Evolutionary conservation across 2,329 filamentous ascomycete species (phyloP), one percentile per base, ranked within the genome.

Genomic region (Hymenoscyphus linearis): DNA sequence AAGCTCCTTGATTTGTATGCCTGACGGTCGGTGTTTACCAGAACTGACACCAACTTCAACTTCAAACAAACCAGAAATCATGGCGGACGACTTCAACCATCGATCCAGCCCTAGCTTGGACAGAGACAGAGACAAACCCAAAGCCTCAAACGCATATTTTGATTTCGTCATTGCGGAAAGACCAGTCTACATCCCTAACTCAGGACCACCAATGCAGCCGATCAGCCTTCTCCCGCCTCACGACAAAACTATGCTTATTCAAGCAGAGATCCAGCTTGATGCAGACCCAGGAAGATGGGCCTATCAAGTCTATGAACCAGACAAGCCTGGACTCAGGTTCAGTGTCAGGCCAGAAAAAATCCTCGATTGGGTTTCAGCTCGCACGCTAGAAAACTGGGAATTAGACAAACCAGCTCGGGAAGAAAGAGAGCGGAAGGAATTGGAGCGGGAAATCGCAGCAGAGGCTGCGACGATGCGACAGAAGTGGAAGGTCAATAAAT

Each of bases 341-440:
- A 73, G 82, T 2, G 76, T 87, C 66, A 68, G 79, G 67, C 75
- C 77, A 74, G 60, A 76, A 73, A 62, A 76, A 6, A 65, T 85
- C 5, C 75, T 82, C 13, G 79, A 86, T 35, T 87, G 85, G 64
- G 83, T 87, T 7, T 85, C 84, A 0, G 80, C 81, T 1, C 74
- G 76, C 12, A 77, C 76, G 10, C 66, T 85, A 2, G 85, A 88
- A 69, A 77, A 83, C 0, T 88, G 79, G 75, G 40, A 47, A 7
- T n/a, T 47, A 7, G 40, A 47, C 18, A 18, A 18, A 47, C 40
- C 40, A 6, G 40, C 18, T 47, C 40, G 84, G 86, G 9, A 31
- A 37, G 14, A 37, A 64, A 79, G 77, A 58, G 69, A 74, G 2
- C 72, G 66, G 62, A 4, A 34, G 58, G 18, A 54, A 12, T 25